Evolutionary conservation across 331 rosid genomes (phyloP).

Genomic region (Prunus yedoensis): DNA sequence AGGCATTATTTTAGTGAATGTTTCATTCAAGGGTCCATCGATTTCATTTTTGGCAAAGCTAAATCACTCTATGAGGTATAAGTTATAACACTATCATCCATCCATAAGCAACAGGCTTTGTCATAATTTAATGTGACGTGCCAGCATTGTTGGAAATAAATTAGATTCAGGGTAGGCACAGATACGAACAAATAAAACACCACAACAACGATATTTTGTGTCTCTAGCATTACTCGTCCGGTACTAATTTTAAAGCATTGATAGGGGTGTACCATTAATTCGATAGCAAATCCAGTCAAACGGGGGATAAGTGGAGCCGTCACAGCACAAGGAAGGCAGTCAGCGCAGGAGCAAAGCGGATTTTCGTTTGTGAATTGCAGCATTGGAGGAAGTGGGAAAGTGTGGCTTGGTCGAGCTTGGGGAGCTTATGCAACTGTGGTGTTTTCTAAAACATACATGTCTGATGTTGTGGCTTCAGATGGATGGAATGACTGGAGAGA

Average conservation of each 20-base stretch:
- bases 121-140: too few species aligned
- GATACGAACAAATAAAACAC: too few species aligned
- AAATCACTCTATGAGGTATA: conserved; percentile 73
- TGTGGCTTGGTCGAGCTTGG: conserved; percentile 91
- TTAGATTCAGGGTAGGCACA: too few species aligned
- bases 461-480: conserved; percentile 47
- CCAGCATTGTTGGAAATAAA: too few species aligned
- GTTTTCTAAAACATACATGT: conserved; percentile 59
- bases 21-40: conserved; percentile 87
- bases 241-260: background rate
- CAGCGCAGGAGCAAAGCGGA: conserved; percentile 52
- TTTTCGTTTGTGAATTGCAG: conserved; percentile 74
- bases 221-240: background rate
- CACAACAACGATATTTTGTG: background rate
- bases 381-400: conserved; percentile 63
- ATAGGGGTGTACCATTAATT: conserved; percentile 58
- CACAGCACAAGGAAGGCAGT: conserved; percentile 59
- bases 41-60: conserved; percentile 85
- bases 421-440: conserved; percentile 55
- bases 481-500: conserved; percentile 79
- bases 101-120: background rate
- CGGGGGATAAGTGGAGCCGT: conserved; percentile 57
- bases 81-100: background rate
- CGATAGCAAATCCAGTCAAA: conserved; percentile 49
- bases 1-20: conserved; percentile 74